phyloP scores from a whole-genome alignment of 2,329 filamentous ascomycete genomes.

The Mollisiaceae sp. region DNA sequence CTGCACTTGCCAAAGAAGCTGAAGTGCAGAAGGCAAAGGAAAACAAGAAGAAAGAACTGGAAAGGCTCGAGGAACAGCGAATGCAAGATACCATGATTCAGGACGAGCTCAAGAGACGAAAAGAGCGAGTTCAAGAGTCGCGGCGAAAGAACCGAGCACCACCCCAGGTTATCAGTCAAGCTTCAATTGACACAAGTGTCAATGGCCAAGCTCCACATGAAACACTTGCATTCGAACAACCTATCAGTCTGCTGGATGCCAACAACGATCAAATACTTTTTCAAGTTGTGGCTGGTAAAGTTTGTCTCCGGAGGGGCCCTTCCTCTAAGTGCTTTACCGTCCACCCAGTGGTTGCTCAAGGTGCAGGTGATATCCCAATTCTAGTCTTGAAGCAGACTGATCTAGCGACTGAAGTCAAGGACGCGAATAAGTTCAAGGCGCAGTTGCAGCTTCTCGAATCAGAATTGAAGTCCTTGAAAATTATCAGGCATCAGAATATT shows the following conservation, averaged over 20 bases:
- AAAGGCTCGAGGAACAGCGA: conserved; percentile 71
- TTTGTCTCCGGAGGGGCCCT: conserved; percentile 67
- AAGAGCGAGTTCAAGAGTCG: conserved; percentile 66
- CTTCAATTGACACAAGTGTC: conserved; percentile 35
- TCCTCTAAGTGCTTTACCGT: conserved; percentile 75
- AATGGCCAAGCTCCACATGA: conserved; percentile 43
- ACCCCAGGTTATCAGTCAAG: conserved; percentile 33
- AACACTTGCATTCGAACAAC: conserved; percentile 68
- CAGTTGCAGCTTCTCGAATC: conserved; percentile 78
- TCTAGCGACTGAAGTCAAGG: conserved; percentile 61
- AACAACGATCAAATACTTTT: conserved; percentile 70
- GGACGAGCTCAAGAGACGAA: conserved; percentile 72
- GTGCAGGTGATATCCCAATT: conserved; percentile 58
- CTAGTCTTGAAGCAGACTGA: conserved; percentile 76
- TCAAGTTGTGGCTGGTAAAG: conserved; percentile 72
- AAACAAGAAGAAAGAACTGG: conserved; percentile 55
- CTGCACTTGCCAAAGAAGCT: conserved; percentile 66
- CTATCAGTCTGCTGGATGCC: conserved; percentile 66
- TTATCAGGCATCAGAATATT: conserved; percentile 76
- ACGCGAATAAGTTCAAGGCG: conserved; percentile 71
- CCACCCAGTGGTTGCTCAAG: conserved; percentile 62
- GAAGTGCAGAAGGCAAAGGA: conserved; percentile 53
- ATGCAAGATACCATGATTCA: conserved; percentile 73
- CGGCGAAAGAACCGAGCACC: conserved; percentile 62
- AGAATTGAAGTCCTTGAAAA: conserved; percentile 76